These are phyloP conservation scores for Candida silvicultrix DNA, from an alignment of 805 yeast genomes.

Conservation along the genomic window DNA sequence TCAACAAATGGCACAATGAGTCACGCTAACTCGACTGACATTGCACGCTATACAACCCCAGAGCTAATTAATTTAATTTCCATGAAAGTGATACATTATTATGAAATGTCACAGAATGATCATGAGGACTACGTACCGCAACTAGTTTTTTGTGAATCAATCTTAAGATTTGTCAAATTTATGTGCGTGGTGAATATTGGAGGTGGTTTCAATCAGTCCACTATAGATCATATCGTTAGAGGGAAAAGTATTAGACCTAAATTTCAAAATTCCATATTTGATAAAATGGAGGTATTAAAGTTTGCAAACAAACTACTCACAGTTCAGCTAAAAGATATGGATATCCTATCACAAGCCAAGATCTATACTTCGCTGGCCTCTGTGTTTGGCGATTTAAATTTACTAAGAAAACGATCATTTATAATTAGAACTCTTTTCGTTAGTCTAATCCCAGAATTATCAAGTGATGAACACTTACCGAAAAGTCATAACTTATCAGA, in stretches of 20 bases:
- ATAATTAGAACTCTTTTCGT: conserved; percentile 60
- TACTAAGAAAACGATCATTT: conserved; percentile 63
- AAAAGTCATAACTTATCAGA: conserved; percentile 27
- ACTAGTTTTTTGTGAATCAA: conserved; percentile 65
- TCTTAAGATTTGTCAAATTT: conserved; percentile 57
- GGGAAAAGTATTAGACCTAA: conserved; percentile 21
- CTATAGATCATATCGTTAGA: conserved; percentile 40
- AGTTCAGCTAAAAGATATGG: conserved; percentile 37
- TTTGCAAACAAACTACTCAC: conserved; percentile 42
- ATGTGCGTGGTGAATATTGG: conserved; percentile 46
- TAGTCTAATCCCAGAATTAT: conserved; percentile 37
- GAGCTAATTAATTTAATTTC: conserved; percentile 33
- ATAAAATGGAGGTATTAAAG: conserved; percentile 38
- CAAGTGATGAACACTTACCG: conserved; percentile 1
- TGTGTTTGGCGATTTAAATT: conserved; percentile 54
- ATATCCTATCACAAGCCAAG: conserved; percentile 47
- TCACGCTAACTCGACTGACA: background rate
- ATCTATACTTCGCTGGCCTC: conserved; percentile 63
- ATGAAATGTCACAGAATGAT: conserved; percentile 45
- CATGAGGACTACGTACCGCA: conserved; percentile 79
- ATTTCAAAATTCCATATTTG: conserved; percentile 15
- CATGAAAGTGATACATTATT: conserved; percentile 35
- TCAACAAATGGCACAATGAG: background rate
- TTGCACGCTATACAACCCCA: conserved; percentile 18
- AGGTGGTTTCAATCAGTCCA: conserved; percentile 37